Base-by-base conservation (phyloP, 163 green algal species). In the Prototheca wickerhamii region DNA sequence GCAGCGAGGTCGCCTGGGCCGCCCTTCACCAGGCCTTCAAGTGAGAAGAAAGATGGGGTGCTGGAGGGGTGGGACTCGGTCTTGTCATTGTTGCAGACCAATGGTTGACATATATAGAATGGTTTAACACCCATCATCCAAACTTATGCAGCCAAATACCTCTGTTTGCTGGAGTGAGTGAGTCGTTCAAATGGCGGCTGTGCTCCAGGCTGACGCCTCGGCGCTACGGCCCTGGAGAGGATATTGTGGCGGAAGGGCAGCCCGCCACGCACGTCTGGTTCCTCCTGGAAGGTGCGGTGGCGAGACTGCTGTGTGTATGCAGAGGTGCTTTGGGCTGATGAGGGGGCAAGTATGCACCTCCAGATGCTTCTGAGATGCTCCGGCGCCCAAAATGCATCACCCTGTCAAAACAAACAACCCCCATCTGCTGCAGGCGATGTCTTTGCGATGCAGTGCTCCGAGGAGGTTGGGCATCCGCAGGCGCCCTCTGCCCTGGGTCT, bases 1-100 rank as follows among this genome's bases (percentile, higher is more conserved):
- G 58, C n/a, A 72, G 66, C 40, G 58, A 72, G 58, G 65, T 72
- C 26, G 65, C 65, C 1, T 72, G 65, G 65, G 35, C 62, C n/a
- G 65, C 58, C 29, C 59, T 55, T 49, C 5, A 43, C 4, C 4
- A 12, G 20, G 40, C 60, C 25, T 63, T 72, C 37, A 31, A 15
- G 64, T 70, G 55, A 50, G 62, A 1, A 8, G 10, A 55, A 18
- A 4, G 0, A 30, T 28, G 23, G 53, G 29, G 8, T 43, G n/a
- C n/a, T n/a, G n/a, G n/a, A n/a, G n/a, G n/a, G n/a, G n/a, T n/a
- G n/a, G n/a, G n/a, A n/a, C n/a, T n/a, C n/a, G n/a, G n/a, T n/a
- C n/a, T 54, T 25, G 15, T 54, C 15, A 10, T 25, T 30, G 15
- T 25, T 30, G 15, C 46, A 28, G 23, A 30, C 1, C 20, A 21